Percentiles rank a stretch among this genome's conserved stretches.
Conservation (phyloP, 345 rosid genomes). For the Brassica juncea region DNA sequence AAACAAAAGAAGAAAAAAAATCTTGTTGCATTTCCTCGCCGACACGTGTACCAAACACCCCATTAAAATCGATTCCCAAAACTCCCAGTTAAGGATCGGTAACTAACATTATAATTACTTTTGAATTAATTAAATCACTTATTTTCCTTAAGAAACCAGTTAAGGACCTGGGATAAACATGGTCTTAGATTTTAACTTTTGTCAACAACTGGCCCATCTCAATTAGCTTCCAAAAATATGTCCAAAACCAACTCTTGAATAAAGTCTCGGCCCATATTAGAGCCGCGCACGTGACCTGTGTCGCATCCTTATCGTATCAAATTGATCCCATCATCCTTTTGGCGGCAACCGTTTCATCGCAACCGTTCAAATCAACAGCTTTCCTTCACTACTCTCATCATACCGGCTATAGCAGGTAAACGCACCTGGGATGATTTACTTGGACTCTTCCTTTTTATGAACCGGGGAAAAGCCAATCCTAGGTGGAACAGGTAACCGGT, state of each 20-base stretch:
- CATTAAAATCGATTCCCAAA: too few relatives aligned
- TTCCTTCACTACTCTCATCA: conserved; percentile 16
- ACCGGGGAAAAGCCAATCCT: not conserved
- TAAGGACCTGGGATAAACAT: too few relatives aligned
- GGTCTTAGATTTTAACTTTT: too few relatives aligned
- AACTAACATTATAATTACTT: too few relatives aligned
- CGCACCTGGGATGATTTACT: conserved; percentile 20
- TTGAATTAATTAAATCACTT: too few relatives aligned
- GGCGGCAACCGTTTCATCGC: conserved; percentile 53
- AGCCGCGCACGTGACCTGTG: conserved; percentile 29
- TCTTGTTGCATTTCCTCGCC: too few relatives aligned
- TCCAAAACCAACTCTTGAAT: not conserved
- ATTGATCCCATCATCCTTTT: conserved; percentile 13
- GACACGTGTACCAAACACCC: too few relatives aligned
- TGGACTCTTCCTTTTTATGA: not conserved
- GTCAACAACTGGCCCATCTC: not conserved
- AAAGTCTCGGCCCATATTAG: not conserved
- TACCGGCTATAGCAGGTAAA: conserved; percentile 57
- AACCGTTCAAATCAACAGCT: conserved; percentile 42
- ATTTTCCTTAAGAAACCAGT: too few relatives aligned
- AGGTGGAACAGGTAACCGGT: conserved; percentile 49
- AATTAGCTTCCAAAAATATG: not conserved
- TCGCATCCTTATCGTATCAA: conserved; percentile 31
- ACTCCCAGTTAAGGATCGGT: too few relatives aligned
- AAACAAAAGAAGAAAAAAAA: too few relatives aligned